A percentile compares a stretch with the other conserved stretches of the same genome.
phyloP scores from a whole-genome alignment of 192 early-diverging fungal species.

The Umbelopsis sp. region DNA sequence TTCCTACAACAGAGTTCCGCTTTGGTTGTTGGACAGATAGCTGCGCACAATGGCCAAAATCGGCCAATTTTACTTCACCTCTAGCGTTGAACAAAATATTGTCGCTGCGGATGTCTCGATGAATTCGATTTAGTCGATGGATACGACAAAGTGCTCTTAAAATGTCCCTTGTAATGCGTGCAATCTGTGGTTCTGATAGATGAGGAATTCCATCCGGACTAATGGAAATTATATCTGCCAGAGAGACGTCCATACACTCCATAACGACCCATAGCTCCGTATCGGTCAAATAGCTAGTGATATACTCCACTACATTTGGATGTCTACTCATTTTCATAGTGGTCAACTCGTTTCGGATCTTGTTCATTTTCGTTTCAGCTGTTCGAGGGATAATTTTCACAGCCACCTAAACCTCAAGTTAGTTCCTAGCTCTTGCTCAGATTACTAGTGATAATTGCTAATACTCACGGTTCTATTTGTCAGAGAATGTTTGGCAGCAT shows the following conservation, averaged over 20 bases:
- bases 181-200: constrained; percentile 92
- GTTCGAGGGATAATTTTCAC: constrained; percentile 92
- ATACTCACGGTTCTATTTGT: constrained; percentile 31
- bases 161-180: constrained; percentile 83
- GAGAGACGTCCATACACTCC: constrained; percentile 97
- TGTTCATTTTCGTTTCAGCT: constrained; percentile 85
- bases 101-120: constrained; percentile 92
- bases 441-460: background rate
- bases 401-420: constrained; percentile 58
- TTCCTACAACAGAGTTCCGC: constrained; percentile 85
- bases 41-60: constrained; percentile 96
- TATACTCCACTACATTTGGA: constrained; percentile 94
- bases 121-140: constrained; percentile 82
- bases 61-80: constrained; percentile 90
- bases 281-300: constrained; percentile 79
- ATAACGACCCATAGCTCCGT: constrained; percentile 96
- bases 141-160: constrained; percentile 76
- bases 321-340: constrained; percentile 89
- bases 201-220: constrained; percentile 48
- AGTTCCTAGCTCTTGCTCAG: background rate
- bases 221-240: constrained; percentile 98
- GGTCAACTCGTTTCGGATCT: constrained; percentile 86
- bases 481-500: constrained; percentile 70
- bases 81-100: constrained; percentile 85
- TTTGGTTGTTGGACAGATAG: constrained; percentile 79